Base-by-base conservation (phyloP, 176 grass and related monocot genomes). In the Oryza meyeriana region DNA sequence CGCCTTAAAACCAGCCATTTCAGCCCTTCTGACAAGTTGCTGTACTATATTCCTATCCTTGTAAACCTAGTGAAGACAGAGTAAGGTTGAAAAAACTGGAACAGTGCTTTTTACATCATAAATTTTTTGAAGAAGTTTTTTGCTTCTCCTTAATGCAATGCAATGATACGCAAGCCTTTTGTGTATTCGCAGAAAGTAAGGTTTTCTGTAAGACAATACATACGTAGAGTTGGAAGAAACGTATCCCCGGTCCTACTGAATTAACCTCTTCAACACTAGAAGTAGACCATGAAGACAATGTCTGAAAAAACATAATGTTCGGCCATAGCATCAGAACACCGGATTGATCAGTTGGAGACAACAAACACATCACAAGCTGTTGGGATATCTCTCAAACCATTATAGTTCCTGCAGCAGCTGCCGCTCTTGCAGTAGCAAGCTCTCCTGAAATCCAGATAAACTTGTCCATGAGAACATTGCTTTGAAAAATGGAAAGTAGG, bases 211-310 rank as follows among this genome's bases (percentile, higher is more conserved):
- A 86, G 47, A 69, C 2, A 22, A 35, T 36, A 71, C 84, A 65
- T 91, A 99, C 96, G 69, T 95, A 99, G 11, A 99, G 93, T 66
- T 99, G 96, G 79, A 99, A 99, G 89, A 99, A 99, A 61, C 91
- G 93, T 55, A 95, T 88, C 41, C 96, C 96, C 3, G 91, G 83
- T n/a, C 93, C 96, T 11, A 90, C 94, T 57, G 96, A 94, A 47
- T 85, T 86, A 70, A 99, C 91, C 91, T 95, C 93, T 79, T 99
- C 93, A 1, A 99, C 76, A 44, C 93, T 99, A 33, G 75, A 91
- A 79, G 93, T 99, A 79, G 96, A 73, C 96, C 89, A 95, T 62
- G 96, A 94, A 42, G 96, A 95, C 31, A 99, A 81, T 79, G 87
- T 94, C 96, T 99, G 84, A 82, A 85, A 59, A 36, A 36, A 36